Conservation (phyloP, 2,329 filamentous ascomycete species). For the Scedosporium minutisporum region DNA sequence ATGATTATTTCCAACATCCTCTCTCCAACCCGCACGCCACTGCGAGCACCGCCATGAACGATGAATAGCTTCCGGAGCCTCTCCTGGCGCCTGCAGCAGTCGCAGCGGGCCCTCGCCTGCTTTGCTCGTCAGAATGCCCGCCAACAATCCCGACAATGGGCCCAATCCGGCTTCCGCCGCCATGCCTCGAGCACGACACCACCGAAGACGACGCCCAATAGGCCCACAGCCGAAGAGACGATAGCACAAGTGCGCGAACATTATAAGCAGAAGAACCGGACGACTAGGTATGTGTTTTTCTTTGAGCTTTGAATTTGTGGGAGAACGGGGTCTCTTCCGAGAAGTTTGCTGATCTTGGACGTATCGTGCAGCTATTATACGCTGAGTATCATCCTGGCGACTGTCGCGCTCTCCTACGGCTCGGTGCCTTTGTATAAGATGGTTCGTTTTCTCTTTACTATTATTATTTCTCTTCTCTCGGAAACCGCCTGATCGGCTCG, state of each 20-base stretch:
- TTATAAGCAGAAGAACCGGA: slow-evolving; percentile 59
- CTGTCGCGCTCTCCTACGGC: slow-evolving; percentile 71
- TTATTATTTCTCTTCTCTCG: background rate
- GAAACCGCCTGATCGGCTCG: background rate
- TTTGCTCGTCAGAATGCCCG: slow-evolving; percentile 8
- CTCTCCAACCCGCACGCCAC: background rate
- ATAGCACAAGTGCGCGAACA: slow-evolving; percentile 58
- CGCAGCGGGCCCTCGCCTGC: slow-evolving; percentile 6
- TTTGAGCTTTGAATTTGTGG: slow-evolving; percentile 5
- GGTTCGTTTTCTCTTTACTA: slow-evolving; percentile 33
- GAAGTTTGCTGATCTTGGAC: background rate
- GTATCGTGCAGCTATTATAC: slow-evolving; percentile 54
- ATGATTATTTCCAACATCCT: background rate
- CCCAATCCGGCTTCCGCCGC: slow-evolving; percentile 7
- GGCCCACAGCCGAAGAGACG: slow-evolving; percentile 18
- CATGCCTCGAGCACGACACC: background rate
- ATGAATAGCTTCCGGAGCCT: slow-evolving; percentile 9
- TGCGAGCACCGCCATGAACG: slow-evolving; percentile 1
- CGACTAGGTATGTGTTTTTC: slow-evolving; percentile 31
- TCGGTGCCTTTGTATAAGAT: slow-evolving; percentile 84
- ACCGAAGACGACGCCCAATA: slow-evolving; percentile 15
- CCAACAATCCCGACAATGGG: slow-evolving; percentile 7
- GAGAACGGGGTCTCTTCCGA: background rate
- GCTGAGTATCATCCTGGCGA: slow-evolving; percentile 67
- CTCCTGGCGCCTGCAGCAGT: slow-evolving; percentile 7